Evolutionary conservation across 495 filamentous ascomycete species (phyloP).

Genomic region (Platismatia glauca): DNA sequence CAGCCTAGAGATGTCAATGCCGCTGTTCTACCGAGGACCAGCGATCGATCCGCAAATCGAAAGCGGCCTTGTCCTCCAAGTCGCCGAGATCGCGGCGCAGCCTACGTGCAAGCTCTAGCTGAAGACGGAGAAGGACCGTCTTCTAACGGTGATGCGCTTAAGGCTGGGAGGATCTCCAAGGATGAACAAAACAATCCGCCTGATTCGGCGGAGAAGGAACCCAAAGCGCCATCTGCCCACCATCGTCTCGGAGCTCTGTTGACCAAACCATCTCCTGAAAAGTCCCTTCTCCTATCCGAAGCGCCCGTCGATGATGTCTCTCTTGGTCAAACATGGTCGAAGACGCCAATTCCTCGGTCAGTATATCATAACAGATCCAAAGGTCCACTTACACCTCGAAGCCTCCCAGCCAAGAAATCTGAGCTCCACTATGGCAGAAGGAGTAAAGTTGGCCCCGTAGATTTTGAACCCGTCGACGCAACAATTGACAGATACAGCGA

Average conservation of each 20-base stretch:
- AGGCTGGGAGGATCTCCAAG: not conserved
- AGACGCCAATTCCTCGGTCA: not conserved
- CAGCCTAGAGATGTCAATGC: conserved; percentile 7
- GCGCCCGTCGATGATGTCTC: not conserved
- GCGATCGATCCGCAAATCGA: not conserved
- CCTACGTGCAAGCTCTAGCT: conserved; percentile 28
- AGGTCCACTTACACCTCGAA: conserved; percentile 1
- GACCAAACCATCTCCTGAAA: conserved; percentile 29
- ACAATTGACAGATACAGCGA: conserved; percentile 8
- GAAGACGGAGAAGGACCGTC: conserved; percentile 36
- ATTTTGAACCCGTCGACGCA: conserved; percentile 5
- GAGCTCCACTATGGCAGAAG: not conserved
- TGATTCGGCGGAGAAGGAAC: not conserved
- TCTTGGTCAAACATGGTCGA: not conserved
- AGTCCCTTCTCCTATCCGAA: conserved; percentile 17
- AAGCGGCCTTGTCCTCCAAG: conserved; percentile 11
- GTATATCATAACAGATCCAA: not conserved
- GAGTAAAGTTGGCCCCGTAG: not conserved
- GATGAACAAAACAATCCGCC: not conserved
- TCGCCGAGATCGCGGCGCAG: conserved; percentile 17
- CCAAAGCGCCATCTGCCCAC: conserved; percentile 12
- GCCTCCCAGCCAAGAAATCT: conserved; percentile 9
- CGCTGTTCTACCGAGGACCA: conserved; percentile 16
- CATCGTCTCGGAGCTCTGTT: conserved; percentile 34
- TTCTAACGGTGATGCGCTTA: not conserved